These are phyloP conservation scores for Pythium guiyangense DNA, from an alignment of 352 stramenopile species.

Conservation along the genomic window DNA sequence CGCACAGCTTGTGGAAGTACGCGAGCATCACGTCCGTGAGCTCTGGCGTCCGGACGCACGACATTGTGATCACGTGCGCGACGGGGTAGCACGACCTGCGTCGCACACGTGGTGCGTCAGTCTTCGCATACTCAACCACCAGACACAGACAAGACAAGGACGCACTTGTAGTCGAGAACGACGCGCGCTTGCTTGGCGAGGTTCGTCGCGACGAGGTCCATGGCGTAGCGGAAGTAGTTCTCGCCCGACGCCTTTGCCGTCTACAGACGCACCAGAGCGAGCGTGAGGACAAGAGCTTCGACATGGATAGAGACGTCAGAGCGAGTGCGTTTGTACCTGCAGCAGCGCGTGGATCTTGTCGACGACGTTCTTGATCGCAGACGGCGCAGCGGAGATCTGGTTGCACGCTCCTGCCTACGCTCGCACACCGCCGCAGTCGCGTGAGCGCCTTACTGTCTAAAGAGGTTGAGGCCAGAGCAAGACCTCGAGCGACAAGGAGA, in stretches of 20 bases:
- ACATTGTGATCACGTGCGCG: conserved; percentile 75
- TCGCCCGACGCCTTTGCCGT: conserved; percentile 49
- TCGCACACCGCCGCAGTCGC: neutral
- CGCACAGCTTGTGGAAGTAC: conserved; percentile 70
- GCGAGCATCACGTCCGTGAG: conserved; percentile 66
- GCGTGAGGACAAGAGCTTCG: neutral
- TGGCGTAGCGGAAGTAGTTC: conserved; percentile 62
- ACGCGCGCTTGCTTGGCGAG: conserved; percentile 62
- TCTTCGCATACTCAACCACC: too few species aligned
- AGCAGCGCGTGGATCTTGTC: conserved; percentile 65
- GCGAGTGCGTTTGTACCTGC: conserved; percentile 24
- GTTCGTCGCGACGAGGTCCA: conserved; percentile 67
- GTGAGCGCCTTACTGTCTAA: neutral
- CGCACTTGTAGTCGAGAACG: conserved; percentile 75
- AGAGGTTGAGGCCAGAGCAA: too few species aligned
- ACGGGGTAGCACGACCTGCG: conserved; percentile 62
- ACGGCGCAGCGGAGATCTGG: conserved; percentile 69
- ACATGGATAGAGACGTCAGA: too few species aligned
- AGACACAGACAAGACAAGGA: too few species aligned
- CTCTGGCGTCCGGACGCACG: conserved; percentile 63
- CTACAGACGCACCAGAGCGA: conserved; percentile 10
- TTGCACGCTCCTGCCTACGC: conserved; percentile 68
- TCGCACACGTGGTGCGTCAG: neutral
- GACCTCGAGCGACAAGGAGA: too few species aligned
- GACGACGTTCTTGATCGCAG: conserved; percentile 56